These are phyloP conservation scores for Teratosphaeria epicoccoides DNA, from an alignment of 2,329 filamentous ascomycete species.

Conservation along the genomic window DNA sequence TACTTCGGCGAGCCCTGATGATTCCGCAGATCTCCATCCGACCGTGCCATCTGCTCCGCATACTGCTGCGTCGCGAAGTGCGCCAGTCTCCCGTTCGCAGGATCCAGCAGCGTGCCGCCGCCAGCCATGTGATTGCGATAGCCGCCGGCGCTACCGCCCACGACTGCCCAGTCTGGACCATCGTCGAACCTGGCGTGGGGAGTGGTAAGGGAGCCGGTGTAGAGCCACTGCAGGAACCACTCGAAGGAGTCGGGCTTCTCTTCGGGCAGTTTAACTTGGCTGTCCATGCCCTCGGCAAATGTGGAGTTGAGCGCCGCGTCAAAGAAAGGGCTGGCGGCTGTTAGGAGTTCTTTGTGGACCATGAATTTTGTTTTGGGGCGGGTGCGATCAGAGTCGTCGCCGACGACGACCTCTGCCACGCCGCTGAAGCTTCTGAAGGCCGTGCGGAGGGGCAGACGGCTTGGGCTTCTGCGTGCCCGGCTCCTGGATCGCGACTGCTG, in stretches of 20 bases:
- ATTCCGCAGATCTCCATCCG: conserved; percentile 32
- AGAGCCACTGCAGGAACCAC: conserved; percentile 43
- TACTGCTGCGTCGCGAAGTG: conserved; percentile 2
- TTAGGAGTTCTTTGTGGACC: conserved; percentile 40
- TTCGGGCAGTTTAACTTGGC: conserved; percentile 35
- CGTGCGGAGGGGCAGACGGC: conserved; percentile 27
- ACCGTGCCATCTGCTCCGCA: conserved; percentile 6
- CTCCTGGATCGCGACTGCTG: not conserved
- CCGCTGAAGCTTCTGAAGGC: conserved; percentile 30
- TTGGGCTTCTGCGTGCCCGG: conserved; percentile 12
- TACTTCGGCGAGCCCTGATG: conserved; percentile 39
- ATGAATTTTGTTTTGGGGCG: conserved; percentile 30
- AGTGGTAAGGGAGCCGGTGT: conserved; percentile 31
- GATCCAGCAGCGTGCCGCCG: not conserved
- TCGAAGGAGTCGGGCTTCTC: conserved; percentile 37
- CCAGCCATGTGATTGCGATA: not conserved
- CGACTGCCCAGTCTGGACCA: not conserved
- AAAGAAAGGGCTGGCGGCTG: conserved; percentile 40
- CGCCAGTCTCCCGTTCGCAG: not conserved
- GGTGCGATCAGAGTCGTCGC: conserved; percentile 19
- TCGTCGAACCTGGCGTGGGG: conserved; percentile 2
- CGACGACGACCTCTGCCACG: conserved; percentile 31
- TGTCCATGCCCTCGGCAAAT: conserved; percentile 36
- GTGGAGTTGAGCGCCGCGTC: conserved; percentile 38
- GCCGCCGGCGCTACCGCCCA: not conserved